Evolutionary conservation across 2,329 filamentous ascomycete genomes (phyloP), one percentile per base, ranked within the genome.

Genomic region (Phialophora verrucosa): DNA sequence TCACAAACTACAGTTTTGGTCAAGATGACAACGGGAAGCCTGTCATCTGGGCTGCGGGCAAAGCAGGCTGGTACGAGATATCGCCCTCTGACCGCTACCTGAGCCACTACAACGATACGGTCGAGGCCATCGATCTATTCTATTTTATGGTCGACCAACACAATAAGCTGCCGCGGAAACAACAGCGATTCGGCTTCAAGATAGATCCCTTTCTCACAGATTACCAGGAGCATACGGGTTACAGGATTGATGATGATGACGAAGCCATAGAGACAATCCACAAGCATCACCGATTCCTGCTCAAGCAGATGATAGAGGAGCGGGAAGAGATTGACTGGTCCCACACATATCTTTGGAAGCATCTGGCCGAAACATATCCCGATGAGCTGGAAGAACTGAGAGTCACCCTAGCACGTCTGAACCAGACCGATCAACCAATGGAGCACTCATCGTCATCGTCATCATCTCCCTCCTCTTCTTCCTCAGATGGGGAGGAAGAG

Each of bases 71-170:
- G 87, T 89, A 86, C 73, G 82, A 83, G 60, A 81, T 90, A 55
- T 78, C 78, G 32, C 86, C 87, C 2, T 78, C 82, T 49, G 79
- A 80, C 69, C 78, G 79, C 1, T 90, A 88, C 74, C 76, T 81
- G 67, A 74, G 59, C 47, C 66, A 73, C 50, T 88, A 83, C 75
- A 79, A 83, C 55, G 80, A 84, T 25, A 88, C 88, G 78, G 77
- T 84, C 2, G 82, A 87, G 74, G 86, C 85, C 1, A 83, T 89
- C 42, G 81, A 85, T 69, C 72, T 88, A 65, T 77, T 88, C 8
- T 89, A 88, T 73, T 88, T 87, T 73, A 75, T 88, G 56, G 83
- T 83, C n/a, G 87, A 89, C 72, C 81, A 83, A 25, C 83, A 88
- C 70, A 75, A 78, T 58, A 79, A 78, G 69, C 63, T 73, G 27